Evolutionary conservation across 805 yeast species (phyloP).

Genomic region (Teunomyces panamensis): DNA sequence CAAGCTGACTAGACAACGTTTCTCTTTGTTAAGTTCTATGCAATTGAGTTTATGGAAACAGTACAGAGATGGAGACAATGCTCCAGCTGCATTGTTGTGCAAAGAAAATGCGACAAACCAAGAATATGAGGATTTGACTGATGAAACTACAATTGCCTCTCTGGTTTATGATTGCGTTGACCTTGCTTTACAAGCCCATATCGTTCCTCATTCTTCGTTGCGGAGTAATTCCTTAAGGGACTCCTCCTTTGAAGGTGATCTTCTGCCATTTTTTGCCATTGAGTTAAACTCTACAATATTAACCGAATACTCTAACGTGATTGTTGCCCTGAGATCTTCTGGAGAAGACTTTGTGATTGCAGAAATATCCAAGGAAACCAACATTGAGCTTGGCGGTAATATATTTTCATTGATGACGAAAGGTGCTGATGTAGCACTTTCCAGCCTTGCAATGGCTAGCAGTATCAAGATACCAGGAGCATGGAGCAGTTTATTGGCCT

Average conservation of each 20-base stretch:
- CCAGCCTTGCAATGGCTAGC: slow-evolving; percentile 41
- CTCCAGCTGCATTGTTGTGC: slow-evolving; percentile 21
- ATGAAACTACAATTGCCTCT: slow-evolving; percentile 30
- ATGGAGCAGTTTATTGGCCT: slow-evolving; percentile 62
- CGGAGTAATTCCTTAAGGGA: slow-evolving; percentile 39
- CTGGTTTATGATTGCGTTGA: slow-evolving; percentile 47
- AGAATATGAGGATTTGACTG: slow-evolving; percentile 35
- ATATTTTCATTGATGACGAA: slow-evolving; percentile 36
- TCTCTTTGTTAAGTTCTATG: slow-evolving; percentile 20
- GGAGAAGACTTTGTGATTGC: slow-evolving; percentile 35
- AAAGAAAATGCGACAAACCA: slow-evolving; percentile 8
- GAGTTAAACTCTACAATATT: slow-evolving; percentile 40
- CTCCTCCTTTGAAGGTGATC: slow-evolving; percentile 54
- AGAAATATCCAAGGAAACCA: slow-evolving; percentile 26
- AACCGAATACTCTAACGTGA: slow-evolving; percentile 46
- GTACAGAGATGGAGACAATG: slow-evolving; percentile 6
- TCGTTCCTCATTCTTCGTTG: slow-evolving; percentile 51
- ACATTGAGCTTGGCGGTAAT: slow-evolving; percentile 24
- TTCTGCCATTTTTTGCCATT: slow-evolving; percentile 48
- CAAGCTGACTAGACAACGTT: slow-evolving; percentile 1
- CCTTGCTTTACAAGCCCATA: slow-evolving; percentile 29
- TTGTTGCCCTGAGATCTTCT: slow-evolving; percentile 34
- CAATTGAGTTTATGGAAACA: not conserved
- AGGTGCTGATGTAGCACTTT: slow-evolving; percentile 42
- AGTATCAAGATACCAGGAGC: slow-evolving; percentile 53